A percentile compares a stretch with the other conserved stretches of the same genome.
Conservation (phyloP, 2,329 filamentous ascomycete species). For the Colletotrichum sp. region DNA sequence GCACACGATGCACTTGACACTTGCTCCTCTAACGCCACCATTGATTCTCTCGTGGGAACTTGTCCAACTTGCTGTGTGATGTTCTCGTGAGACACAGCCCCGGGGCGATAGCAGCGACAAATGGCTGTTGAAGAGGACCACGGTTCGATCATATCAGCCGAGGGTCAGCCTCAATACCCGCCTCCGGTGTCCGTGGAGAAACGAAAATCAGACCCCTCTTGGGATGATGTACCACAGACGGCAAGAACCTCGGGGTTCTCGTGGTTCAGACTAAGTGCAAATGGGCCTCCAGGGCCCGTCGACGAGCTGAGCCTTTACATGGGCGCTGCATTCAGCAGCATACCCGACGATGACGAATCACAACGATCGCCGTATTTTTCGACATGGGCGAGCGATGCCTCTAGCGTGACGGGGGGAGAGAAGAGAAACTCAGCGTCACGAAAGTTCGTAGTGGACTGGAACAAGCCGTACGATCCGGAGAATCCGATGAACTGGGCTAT, state of each 20-base stretch:
- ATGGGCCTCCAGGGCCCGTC: conserved; percentile 6
- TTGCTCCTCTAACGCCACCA: not conserved
- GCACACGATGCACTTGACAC: not conserved
- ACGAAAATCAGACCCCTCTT: not conserved
- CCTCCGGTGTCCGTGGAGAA: not conserved
- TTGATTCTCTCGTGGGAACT: not conserved
- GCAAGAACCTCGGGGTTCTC: conserved; percentile 3
- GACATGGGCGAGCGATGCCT: not conserved
- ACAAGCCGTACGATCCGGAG: not conserved
- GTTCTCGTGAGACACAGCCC: not conserved
- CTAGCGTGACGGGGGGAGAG: not conserved
- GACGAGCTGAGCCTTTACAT: conserved; percentile 16
- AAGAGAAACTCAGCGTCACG: not conserved
- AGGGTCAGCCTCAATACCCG: not conserved
- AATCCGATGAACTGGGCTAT: not conserved
- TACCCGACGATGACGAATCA: not conserved
- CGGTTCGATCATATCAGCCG: not conserved
- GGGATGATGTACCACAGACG: not conserved
- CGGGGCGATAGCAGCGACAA: not conserved
- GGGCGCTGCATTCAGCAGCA: conserved; percentile 14
- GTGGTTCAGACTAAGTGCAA: conserved; percentile 6
- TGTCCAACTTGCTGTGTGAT: too few relatives aligned
- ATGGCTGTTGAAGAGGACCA: not conserved
- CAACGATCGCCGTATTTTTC: not conserved
- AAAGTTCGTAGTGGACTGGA: not conserved